Base-by-base conservation (phyloP, 306 rosid genomes). In the Cucumis melo region DNA sequence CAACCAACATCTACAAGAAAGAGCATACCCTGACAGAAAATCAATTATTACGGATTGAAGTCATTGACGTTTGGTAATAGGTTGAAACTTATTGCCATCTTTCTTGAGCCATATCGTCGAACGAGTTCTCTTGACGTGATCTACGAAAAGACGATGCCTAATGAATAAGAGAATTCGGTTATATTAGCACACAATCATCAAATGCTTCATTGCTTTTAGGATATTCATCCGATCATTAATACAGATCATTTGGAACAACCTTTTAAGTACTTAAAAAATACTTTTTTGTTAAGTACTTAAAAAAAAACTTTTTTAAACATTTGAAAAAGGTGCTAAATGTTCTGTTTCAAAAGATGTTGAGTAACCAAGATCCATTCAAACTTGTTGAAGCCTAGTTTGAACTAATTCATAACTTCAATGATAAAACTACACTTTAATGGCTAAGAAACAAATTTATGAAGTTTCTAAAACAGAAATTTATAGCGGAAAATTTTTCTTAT, bases 51-150 rank as follows among this genome's bases (percentile, higher is more conserved):
- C 17, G 29, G 1, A 66, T 2, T 42, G 1, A 39, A 41, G 34
- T 42, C 21, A 71, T 7, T 14, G 21, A 27, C 16, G 76, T 27
- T 71, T 71, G 23, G 24, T 4, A 48, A 71, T 93, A 13, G 95
- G 90, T 20, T 73, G 78, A 79, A 89, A 92, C 76, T 82, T 88
- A 64, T 67, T 76, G 82, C 89, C 91, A 57, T 90, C 92, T 88
- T 86, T 91, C 85, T 82, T 92, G 83, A 94, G 66, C 97, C 96
- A 90, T 78, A 89, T 51, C 15, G 96, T 89, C 36, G 96, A 89
- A 46, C 99, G 97, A 51, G 97, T 94, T 82, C 86, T 92, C 91
- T 87, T 88, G 74, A 94, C 87, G 38, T 84, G 68, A 74, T 94
- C 97, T 11, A 85, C 86, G 59, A 92, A 94, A 65, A 92, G 87